phyloP scores from a whole-genome alignment of 805 yeast genomes.

The Pichia scutulata region DNA sequence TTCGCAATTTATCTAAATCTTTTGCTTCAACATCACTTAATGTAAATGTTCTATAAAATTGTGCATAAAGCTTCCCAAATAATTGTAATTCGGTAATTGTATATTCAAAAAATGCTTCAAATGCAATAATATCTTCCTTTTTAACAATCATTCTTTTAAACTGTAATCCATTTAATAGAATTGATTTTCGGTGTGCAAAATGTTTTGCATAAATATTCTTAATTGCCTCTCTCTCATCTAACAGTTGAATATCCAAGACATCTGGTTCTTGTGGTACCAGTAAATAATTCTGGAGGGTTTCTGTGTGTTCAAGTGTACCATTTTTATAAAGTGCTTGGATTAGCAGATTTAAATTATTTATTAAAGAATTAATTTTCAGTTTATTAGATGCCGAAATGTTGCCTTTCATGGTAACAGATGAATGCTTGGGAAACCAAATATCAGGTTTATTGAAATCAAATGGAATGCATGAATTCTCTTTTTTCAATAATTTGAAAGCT shows the following conservation, averaged over 20 bases:
- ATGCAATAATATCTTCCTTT: conserved; percentile 35
- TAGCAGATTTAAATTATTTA: conserved; percentile 42
- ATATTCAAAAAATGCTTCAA: conserved; percentile 40
- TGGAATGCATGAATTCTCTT: conserved; percentile 28
- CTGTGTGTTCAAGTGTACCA: conserved; percentile 8
- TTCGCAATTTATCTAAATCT: conserved; percentile 6
- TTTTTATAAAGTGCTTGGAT: conserved; percentile 32
- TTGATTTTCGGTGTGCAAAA: background rate
- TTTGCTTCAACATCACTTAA: conserved; percentile 4
- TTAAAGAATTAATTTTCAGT: conserved; percentile 38
- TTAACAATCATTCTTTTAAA: conserved; percentile 15
- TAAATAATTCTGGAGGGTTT: conserved; percentile 3
- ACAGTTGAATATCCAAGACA: background rate
- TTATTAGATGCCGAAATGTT: conserved; percentile 32
- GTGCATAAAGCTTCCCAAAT: conserved; percentile 25
- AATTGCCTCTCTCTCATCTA: conserved; percentile 3
- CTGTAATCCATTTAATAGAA: background rate
- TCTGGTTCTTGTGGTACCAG: conserved; percentile 3
- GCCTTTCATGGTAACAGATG: conserved; percentile 16
- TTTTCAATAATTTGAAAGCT: conserved; percentile 28
- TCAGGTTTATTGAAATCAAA: conserved; percentile 17
- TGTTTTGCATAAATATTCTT: background rate
- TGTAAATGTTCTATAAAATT: conserved; percentile 26
- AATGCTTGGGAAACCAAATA: conserved; percentile 19
- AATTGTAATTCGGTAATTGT: conserved; percentile 36